Evolutionary conservation across 2,329 filamentous ascomycete species (phyloP).

Genomic region (Trichoderma harzianum): DNA sequence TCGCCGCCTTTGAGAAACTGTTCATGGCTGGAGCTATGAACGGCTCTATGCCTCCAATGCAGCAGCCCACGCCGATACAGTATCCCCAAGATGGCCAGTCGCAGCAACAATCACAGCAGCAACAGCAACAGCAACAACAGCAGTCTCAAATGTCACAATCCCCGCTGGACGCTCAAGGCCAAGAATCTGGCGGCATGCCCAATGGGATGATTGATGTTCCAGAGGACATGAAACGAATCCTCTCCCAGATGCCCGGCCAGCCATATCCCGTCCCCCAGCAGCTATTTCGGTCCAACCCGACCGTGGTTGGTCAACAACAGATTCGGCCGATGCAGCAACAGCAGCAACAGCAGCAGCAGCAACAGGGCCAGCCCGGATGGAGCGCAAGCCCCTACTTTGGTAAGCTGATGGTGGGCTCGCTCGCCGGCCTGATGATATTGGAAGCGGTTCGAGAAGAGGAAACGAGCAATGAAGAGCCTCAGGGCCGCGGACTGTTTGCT

Average conservation of each 20-base stretch:
- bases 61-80: slow-evolving; percentile 52
- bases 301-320: slow-evolving; percentile 53
- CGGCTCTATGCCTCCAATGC: slow-evolving; percentile 53
- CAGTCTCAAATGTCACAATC: slow-evolving; percentile 37
- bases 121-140: slow-evolving; percentile 21
- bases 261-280: slow-evolving; percentile 51
- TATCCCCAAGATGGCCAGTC: slow-evolving; percentile 45
- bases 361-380: slow-evolving; percentile 49
- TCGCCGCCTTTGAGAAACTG: slow-evolving; percentile 73
- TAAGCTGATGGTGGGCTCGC: slow-evolving; percentile 88
- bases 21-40: slow-evolving; percentile 74
- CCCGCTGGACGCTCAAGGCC: slow-evolving; percentile 39
- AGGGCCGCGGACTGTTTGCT: slow-evolving; percentile 64
- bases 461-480: slow-evolving; percentile 58
- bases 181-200: slow-evolving; percentile 39
- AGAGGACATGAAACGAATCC: slow-evolving; percentile 61
- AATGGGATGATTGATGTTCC: slow-evolving; percentile 64
- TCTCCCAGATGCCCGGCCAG: slow-evolving; percentile 54
- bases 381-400: slow-evolving; percentile 55
- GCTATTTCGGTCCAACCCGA: slow-evolving; percentile 44
- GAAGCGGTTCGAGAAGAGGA: slow-evolving; percentile 72
- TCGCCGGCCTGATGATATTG: slow-evolving; percentile 88
- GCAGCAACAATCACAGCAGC: slow-evolving; percentile 42
- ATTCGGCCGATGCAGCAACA: slow-evolving; percentile 45
- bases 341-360: slow-evolving; percentile 44